phyloP scores from a whole-genome alignment of 2,329 filamentous ascomycete genomes.

The Colletotrichum sp. region DNA sequence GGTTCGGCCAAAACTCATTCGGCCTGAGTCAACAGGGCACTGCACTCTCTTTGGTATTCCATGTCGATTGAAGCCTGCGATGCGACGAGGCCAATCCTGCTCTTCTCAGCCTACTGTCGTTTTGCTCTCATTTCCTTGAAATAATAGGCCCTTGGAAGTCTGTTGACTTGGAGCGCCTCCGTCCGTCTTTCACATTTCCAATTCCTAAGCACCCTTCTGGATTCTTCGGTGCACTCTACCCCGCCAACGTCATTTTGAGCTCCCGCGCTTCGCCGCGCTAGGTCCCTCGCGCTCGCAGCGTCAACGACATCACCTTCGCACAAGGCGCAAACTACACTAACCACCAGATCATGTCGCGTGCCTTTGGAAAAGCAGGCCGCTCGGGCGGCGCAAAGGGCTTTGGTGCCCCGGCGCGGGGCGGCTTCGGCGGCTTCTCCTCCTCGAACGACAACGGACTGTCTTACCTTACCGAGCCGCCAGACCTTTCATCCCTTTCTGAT shows the following conservation, averaged over 20 bases:
- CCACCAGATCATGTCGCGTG: slow-evolving; percentile 15
- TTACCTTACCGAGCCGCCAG: slow-evolving; percentile 85
- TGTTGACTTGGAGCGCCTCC: background rate
- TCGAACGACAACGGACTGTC: slow-evolving; percentile 65
- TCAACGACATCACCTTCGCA: background rate
- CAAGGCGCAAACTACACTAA: background rate
- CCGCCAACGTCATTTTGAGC: slow-evolving; percentile 20
- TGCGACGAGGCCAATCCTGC: background rate
- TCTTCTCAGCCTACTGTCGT: background rate
- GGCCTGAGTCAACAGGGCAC: slow-evolving; percentile 17
- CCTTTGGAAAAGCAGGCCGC: slow-evolving; percentile 16
- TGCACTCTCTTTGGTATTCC: background rate
- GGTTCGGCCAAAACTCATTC: background rate
- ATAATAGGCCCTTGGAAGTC: background rate
- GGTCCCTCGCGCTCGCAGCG: background rate
- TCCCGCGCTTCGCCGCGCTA: background rate
- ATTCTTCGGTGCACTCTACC: background rate
- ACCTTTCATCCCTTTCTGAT: slow-evolving; percentile 78
- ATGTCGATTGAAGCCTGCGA: background rate
- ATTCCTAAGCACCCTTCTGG: background rate
- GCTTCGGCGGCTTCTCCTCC: slow-evolving; percentile 47
- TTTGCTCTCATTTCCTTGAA: background rate
- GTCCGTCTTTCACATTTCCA: background rate
- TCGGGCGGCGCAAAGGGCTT: slow-evolving; percentile 17
- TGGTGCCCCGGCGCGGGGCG: slow-evolving; percentile 9